These are phyloP conservation scores for Pyracantha coccinea DNA, from an alignment of 331 rosid genomes.

Conservation along the genomic window DNA sequence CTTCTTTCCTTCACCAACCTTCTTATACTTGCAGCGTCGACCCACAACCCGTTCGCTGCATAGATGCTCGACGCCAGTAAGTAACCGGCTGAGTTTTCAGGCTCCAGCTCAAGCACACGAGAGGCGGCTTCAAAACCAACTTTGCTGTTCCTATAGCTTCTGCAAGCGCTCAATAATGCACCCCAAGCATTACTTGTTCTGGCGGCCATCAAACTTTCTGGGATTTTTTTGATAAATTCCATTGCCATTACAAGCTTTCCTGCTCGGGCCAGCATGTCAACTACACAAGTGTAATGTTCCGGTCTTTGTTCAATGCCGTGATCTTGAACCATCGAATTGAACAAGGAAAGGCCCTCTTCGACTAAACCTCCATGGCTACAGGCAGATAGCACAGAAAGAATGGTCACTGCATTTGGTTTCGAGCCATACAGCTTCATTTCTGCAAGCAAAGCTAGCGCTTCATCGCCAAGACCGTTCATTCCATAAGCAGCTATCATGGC, in stretches of 20 bases:
- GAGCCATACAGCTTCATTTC: conserved; percentile 25
- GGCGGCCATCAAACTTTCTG: conserved; percentile 17
- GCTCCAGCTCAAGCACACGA: conserved; percentile 26
- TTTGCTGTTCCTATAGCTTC: conserved; percentile 18
- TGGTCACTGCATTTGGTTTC: conserved; percentile 34
- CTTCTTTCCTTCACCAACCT: conserved; percentile 32
- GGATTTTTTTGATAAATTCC: conserved; percentile 29
- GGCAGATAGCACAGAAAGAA: conserved; percentile 31
- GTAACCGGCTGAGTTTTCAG: conserved; percentile 29
- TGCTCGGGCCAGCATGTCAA: conserved; percentile 43
- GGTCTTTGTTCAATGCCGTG: conserved; percentile 16
- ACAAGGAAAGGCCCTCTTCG: conserved; percentile 29
- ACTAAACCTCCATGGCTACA: conserved; percentile 43
- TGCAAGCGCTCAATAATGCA: conserved; percentile 36
- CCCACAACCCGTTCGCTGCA: conserved; percentile 23
- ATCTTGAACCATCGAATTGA: conserved; percentile 26
- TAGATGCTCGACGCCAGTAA: conserved; percentile 30
- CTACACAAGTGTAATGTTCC: conserved; percentile 40
- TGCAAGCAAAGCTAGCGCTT: conserved; percentile 20
- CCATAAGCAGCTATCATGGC: conserved; percentile 39
- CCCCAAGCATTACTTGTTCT: conserved; percentile 28
- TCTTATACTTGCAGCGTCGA: conserved; percentile 27
- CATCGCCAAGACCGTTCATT: conserved; percentile 29
- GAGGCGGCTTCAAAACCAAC: conserved; percentile 22
- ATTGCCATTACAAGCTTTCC: conserved; percentile 26